A percentile compares a stretch with the other conserved stretches of the same genome.
Conservation (phyloP, 352 stramenopile species). For the Blastocystis hominis region DNA sequence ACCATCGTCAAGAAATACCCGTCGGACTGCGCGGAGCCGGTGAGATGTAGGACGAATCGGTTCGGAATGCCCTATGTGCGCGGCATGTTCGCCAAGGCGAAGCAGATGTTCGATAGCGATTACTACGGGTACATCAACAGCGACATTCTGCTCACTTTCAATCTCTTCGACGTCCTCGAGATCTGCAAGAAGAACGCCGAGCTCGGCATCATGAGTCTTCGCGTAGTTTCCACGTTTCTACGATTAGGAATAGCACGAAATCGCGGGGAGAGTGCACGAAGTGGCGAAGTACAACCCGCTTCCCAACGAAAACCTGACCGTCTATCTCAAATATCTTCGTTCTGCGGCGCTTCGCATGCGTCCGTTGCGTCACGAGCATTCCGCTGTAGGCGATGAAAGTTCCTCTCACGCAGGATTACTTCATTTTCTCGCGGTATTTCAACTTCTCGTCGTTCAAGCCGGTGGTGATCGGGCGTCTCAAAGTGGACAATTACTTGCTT, state of each 20-base stretch:
- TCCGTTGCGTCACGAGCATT: neutral
- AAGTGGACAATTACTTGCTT: constrained; percentile 44
- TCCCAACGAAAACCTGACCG: neutral
- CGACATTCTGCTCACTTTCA: constrained; percentile 11
- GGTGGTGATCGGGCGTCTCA: constrained; percentile 9
- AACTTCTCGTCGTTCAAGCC: constrained; percentile 7
- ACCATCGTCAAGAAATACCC: neutral
- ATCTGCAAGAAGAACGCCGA: constrained; percentile 12
- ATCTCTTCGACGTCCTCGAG: constrained; percentile 5
- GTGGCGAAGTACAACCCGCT: neutral
- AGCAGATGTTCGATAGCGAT: neutral
- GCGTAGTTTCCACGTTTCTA: neutral
- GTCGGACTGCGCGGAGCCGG: neutral
- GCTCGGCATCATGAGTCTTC: neutral
- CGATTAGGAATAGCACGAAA: constrained; percentile 1
- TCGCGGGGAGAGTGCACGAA: constrained; percentile 7
- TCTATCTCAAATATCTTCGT: neutral
- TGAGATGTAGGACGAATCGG: neutral
- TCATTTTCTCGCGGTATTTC: constrained; percentile 47
- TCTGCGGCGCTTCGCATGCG: neutral
- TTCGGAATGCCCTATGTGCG: neutral
- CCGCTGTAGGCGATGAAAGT: neutral
- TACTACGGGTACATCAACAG: constrained; percentile 52
- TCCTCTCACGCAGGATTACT: constrained; percentile 20
- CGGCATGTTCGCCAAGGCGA: neutral